A percentile compares a stretch with the other conserved stretches of the same genome.
Conservation (phyloP, 805 yeast species). For the Naumovozyma baii region DNA sequence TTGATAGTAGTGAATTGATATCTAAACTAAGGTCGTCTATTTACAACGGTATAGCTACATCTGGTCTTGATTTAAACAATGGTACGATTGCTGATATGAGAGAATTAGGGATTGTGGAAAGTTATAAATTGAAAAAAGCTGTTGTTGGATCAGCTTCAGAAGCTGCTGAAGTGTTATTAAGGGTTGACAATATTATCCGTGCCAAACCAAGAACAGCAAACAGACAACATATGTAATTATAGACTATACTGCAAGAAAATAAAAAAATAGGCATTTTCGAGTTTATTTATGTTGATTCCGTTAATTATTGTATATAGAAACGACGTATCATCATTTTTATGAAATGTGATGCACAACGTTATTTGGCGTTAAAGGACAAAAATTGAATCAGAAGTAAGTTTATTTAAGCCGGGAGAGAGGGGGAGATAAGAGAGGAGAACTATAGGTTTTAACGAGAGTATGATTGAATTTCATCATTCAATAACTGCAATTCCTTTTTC, state of each 20-base stretch:
- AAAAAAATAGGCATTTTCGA: too few species aligned
- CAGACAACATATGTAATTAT: constrained; percentile 42
- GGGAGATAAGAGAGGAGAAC: too few species aligned
- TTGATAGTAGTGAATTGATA: constrained; percentile 85
- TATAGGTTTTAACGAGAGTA: neutral
- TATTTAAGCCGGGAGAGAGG: too few species aligned
- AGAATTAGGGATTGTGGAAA: constrained; percentile 85
- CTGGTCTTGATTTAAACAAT: constrained; percentile 78
- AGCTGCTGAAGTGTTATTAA: constrained; percentile 89
- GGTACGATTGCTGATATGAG: constrained; percentile 92
- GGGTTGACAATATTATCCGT: constrained; percentile 94
- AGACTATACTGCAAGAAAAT: too few species aligned
- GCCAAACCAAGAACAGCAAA: constrained; percentile 97
- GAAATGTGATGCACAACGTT: too few species aligned
- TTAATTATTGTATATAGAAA: too few species aligned
- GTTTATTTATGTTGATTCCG: too few species aligned
- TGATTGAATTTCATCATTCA: constrained; percentile 35
- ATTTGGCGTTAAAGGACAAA: too few species aligned
- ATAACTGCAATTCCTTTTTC: constrained; percentile 46
- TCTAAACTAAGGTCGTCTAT: constrained; percentile 76
- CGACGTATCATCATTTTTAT: too few species aligned
- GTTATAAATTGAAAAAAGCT: constrained; percentile 83
- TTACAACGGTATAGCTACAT: constrained; percentile 83
- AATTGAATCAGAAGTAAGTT: too few species aligned
- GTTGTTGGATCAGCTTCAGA: constrained; percentile 95